Evolutionary conservation across 306 rosid species (phyloP), one percentile per base, ranked within the genome.

Genomic region (Quercus cerris): DNA sequence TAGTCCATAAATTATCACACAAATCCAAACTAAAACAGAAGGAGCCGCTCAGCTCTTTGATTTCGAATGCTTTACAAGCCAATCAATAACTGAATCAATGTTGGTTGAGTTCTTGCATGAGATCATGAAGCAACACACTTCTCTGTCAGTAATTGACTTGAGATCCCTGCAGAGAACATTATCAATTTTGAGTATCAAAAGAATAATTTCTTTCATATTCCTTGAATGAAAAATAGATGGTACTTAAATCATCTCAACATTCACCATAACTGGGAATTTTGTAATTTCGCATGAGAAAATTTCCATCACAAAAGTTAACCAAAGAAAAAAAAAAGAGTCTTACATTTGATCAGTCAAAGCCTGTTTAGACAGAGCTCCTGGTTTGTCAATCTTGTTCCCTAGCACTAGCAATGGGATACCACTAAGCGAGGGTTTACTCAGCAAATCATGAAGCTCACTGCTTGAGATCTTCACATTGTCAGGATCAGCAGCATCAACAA

Each of bases 61-160:
- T 86, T 94, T 94, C 74, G 98, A 94, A 87, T 94, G 98, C 94
- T 92, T 94, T 72, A 94, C 90, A 77, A 92, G 96, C 98, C 98
- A 94, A 69, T 92, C 97, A 46, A 92, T 92, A 61, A 94, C 97
- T 8, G 94, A 84, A 77, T 94, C 98, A 20, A 94, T 91, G 84
- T 94, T 94, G 77, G 98, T 94, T 9, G 97, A 94, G 85, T 94
- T 90, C 86, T 92, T 94, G 96, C 98, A 94, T 6, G 97, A 94
- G 88, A 94, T 94, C 98, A 94, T 90, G 88, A 90, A 94, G 89
- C 92, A 90, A 76, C 97, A 92, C 76, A 94, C 98, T 90, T 94
- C 98, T 84, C 98, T 90, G 76, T 92, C 91, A 9, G 91, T 85
- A 67, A 94, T 86, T 61, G 92, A 86, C 79, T 86, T 89, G 76